Evolutionary conservation across 306 rosid genomes (phyloP), one percentile per base, ranked within the genome.

Genomic region (Cucurbita maxima): DNA sequence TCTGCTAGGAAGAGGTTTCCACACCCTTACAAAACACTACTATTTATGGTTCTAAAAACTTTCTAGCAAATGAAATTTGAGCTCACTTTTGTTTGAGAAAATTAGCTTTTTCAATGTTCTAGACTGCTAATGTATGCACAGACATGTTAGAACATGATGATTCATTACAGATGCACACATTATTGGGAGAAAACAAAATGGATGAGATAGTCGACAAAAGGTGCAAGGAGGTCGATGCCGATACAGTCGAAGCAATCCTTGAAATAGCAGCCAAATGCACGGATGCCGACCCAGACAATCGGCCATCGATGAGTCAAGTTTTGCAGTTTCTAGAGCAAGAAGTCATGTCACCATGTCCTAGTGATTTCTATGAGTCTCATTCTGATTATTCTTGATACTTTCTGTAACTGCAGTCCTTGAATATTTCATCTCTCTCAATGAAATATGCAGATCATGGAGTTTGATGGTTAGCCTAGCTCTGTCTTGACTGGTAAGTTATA

Each of bases 211-310:
- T 91, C 0, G 99, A 95, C 70, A 80, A 71, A 68, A 85, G 83
- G 73, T 95, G 99, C 84, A 83, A 73, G 52, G 91, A 84, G 22
- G 88, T 75, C 13, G 96, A 95, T 54, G 78, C 75, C 1, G 96
- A 83, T 75, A 84, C 87, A 36, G 85, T 95, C 8, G 96, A 91
- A 77, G 91, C 84, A 40, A 78, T 91, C 52, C 82, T 95, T 34
- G 99, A 91, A 77, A 77, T 89, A 22, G 99, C 99, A 5, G 88
- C 87, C 48, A 89, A 86, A 74, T 95, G 99, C 81, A 95, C 99
- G 0, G 96, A 95, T 80, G 92, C 89, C 15, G 90, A 82, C 71
- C 96, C 92, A 0, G 97, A 95, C 18, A 88, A 85, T 20, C 89
- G 99, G 72, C 99, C 99, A 51, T 62, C 86, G 0, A 95, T 95